phyloP scores from a whole-genome alignment of 768 basidiomycete genomes.

The Serendipita sp. region DNA sequence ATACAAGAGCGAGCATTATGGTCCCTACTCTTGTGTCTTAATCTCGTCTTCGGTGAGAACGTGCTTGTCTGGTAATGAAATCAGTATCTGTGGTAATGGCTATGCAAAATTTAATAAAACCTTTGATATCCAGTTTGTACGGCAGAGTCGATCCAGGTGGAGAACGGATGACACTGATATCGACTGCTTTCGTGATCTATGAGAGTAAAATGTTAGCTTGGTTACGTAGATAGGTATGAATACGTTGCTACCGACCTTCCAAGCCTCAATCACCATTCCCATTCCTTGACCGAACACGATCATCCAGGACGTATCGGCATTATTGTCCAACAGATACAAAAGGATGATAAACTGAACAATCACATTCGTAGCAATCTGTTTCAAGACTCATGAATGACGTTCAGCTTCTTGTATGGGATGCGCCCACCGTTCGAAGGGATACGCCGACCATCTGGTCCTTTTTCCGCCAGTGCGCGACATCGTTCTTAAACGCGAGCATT shows the following conservation, averaged over 20 bases:
- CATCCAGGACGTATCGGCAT: conserved; percentile 94
- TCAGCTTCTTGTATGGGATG: conserved; percentile 9
- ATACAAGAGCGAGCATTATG: background rate
- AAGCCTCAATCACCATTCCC: conserved; percentile 75
- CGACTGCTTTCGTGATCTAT: conserved; percentile 79
- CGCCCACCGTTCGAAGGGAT: conserved; percentile 54
- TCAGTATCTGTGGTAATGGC: conserved; percentile 7
- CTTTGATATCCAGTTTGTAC: conserved; percentile 67
- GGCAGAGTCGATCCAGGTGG: conserved; percentile 53
- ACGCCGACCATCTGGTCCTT: conserved; percentile 92
- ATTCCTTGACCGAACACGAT: conserved; percentile 78
- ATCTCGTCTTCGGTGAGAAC: conserved; percentile 93
- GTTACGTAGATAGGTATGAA: background rate
- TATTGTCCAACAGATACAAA: conserved; percentile 88
- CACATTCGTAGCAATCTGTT: conserved; percentile 74
- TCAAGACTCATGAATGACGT: background rate
- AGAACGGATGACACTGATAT: conserved; percentile 52
- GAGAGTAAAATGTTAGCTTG: background rate
- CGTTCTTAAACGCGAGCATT: conserved; percentile 89
- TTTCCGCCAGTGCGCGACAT: conserved; percentile 89
- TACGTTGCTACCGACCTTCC: conserved; percentile 49
- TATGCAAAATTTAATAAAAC: conserved; percentile 25
- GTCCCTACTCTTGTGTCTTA: conserved; percentile 81
- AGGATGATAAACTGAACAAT: conserved; percentile 82
- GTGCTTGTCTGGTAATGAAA: conserved; percentile 56